Evolutionary conservation across 257 asterid species (phyloP), one percentile per base, ranked within the genome.

Genomic region (Coffea canephora): DNA sequence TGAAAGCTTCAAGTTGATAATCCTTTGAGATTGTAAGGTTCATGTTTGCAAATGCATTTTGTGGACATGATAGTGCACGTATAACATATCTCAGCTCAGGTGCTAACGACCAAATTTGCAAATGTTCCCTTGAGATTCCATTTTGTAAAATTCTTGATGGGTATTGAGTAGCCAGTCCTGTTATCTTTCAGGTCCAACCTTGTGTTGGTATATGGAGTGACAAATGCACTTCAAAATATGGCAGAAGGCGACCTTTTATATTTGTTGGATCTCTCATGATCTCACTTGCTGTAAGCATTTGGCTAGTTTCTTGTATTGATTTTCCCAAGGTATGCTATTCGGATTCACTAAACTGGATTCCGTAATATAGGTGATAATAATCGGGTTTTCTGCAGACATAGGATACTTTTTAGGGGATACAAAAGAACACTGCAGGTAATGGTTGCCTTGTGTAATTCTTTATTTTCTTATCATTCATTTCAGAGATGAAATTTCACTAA

Each of bases 161-260:
- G 54, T 36, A 50, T 77, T 70, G 62, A 71, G 65, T 85, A 48
- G 43, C 69, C 52, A 59, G 76, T 71, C 68, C 79, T 19, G 27
- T 39, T 79, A 79, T 65, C 76, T 86, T 86, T 77, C 91, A 96
- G 99, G 98, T 94, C 76, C 99, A 96, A 94, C 99, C 99, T 78
- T 96, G 98, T 86, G 99, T 96, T 83, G 99, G 99, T 45, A 93
- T 92, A 85, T 96, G 97, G 99, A 96, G 97, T 85, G 97, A 94
- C 86, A 91, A 91, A 88, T 92, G 97, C 90, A 61, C 91, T 79
- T 94, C 97, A 78, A 92, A 91, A 87, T 92, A 91, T 87, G 98
- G 98, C 50, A 88, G 96, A 84, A 89, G 98, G 85, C 85, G 97
- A 79, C 98, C 98, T 39, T 92, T 92, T 82, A 94, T 94, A 78